These are phyloP conservation scores for Malassezia psittaci DNA, from an alignment of 1,284 basidiomycete genomes.

Conservation along the genomic window DNA sequence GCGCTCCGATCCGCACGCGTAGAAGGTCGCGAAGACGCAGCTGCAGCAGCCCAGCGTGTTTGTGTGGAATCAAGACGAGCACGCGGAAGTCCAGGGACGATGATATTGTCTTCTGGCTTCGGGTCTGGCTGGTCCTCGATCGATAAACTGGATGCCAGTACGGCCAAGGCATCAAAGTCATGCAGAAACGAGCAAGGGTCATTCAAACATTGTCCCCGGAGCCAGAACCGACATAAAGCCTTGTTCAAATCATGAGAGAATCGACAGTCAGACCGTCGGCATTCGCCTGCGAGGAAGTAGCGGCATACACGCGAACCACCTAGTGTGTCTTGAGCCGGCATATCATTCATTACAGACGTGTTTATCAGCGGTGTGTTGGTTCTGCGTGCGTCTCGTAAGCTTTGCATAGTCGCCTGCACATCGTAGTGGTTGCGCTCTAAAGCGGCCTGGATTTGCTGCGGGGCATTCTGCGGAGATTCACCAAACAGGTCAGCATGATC, in stretches of 20 bases:
- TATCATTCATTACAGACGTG: background rate
- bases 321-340: background rate
- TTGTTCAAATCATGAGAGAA: constrained; percentile 56
- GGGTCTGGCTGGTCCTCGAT: constrained; percentile 55
- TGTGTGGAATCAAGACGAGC: constrained; percentile 21
- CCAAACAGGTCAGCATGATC: constrained; percentile 10
- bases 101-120: background rate
- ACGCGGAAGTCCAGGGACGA: constrained; percentile 4
- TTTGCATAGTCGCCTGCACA: constrained; percentile 83
- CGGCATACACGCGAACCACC: constrained; percentile 60
- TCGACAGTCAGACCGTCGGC: constrained; percentile 85
- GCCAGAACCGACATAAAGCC: constrained; percentile 92
- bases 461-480: background rate
- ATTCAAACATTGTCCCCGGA: constrained; percentile 65
- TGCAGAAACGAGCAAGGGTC: constrained; percentile 46
- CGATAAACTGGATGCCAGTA: constrained; percentile 50
- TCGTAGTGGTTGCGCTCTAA: constrained; percentile 75
- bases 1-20: background rate
- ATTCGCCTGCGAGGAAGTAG: constrained; percentile 93
- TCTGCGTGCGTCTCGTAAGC: constrained; percentile 59
- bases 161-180: constrained; percentile 57
- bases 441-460: constrained; percentile 57
- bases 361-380: background rate
- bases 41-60: constrained; percentile 33
- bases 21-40: background rate